phyloP scores from a whole-genome alignment of 2,329 filamentous ascomycete species.

The Camillea tinctor region DNA sequence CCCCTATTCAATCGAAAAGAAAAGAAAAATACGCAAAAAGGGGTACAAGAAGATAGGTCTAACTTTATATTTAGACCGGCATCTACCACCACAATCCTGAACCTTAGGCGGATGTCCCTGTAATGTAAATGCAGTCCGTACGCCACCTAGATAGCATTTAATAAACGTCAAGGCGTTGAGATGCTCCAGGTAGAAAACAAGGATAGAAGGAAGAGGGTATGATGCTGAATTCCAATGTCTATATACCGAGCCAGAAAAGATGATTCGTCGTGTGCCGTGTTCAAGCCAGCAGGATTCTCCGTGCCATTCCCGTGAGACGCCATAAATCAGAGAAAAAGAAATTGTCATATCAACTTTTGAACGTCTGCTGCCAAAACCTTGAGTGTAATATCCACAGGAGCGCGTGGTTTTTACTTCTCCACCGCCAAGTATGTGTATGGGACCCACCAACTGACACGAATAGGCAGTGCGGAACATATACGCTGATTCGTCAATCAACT shows the following conservation, averaged over 20 bases:
- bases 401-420: background rate
- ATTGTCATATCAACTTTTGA: constrained; percentile 24
- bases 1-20: background rate
- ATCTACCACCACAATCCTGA: background rate
- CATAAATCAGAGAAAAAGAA: constrained; percentile 19
- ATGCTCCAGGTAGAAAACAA: background rate
- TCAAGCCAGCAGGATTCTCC: constrained; percentile 8
- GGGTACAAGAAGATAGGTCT: background rate
- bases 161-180: background rate
- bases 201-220: constrained; percentile 26
- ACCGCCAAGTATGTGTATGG: constrained; percentile 7
- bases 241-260: constrained; percentile 27
- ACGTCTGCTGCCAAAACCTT: constrained; percentile 10
- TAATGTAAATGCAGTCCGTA: background rate
- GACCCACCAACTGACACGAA: constrained; percentile 7
- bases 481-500: constrained; percentile 42
- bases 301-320: constrained; percentile 13
- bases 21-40: background rate
- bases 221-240: constrained; percentile 30
- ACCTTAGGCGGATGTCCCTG: background rate
- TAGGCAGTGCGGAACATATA: background rate
- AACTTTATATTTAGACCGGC: background rate
- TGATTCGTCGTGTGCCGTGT: constrained; percentile 7
- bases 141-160: background rate
- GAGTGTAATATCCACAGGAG: background rate